Evolutionary conservation across 345 rosid species (phyloP).

Genomic region (Carallia pectinifolia): DNA sequence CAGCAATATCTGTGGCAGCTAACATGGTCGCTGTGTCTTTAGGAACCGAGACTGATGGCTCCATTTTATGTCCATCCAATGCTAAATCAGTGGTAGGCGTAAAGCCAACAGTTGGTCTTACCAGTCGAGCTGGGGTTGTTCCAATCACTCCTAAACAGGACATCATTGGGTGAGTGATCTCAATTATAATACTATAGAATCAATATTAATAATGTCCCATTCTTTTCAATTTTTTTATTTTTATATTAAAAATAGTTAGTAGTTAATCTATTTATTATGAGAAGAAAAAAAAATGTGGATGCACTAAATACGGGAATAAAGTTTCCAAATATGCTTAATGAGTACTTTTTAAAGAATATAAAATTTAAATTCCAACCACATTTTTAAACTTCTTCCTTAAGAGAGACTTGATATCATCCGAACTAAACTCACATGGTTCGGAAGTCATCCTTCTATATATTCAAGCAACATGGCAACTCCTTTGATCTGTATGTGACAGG

Average conservation of each 20-base stretch:
- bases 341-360: too few relatives aligned
- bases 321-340: too few relatives aligned
- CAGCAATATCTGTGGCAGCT: constrained; percentile 73
- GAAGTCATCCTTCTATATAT: too few relatives aligned
- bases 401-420: too few relatives aligned
- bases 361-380: too few relatives aligned
- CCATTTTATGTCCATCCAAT: constrained; percentile 57
- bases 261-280: too few relatives aligned
- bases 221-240: background rate
- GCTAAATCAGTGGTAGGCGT: constrained; percentile 61
- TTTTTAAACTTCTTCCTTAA: too few relatives aligned
- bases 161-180: constrained; percentile 44
- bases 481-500: constrained; percentile 21
- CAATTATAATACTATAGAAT: background rate
- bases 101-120: constrained; percentile 72
- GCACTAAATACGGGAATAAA: too few relatives aligned
- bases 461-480: background rate
- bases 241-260: too few relatives aligned
- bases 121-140: constrained; percentile 67
- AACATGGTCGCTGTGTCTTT: constrained; percentile 57
- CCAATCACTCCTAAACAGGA: constrained; percentile 64
- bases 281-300: too few relatives aligned
- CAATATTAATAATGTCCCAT: background rate
- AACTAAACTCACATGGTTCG: background rate
- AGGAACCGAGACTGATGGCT: constrained; percentile 78